Evolutionary conservation across 2,329 filamentous ascomycete species (phyloP).

Genomic region (Harringtonia lauricola): DNA sequence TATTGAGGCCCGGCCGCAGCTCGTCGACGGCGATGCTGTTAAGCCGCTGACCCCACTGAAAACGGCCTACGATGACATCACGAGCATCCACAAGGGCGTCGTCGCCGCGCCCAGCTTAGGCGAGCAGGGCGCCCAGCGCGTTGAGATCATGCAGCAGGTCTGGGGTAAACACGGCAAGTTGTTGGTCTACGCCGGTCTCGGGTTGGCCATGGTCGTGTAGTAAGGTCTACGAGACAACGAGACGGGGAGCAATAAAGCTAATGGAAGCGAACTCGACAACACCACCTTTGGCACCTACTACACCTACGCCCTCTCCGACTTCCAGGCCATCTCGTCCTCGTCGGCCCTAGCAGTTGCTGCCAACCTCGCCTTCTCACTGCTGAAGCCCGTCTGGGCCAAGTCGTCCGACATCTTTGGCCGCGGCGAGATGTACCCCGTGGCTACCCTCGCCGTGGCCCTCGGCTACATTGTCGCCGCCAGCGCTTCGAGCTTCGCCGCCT

Average conservation of each 20-base stretch:
- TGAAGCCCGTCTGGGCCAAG: constrained; percentile 51
- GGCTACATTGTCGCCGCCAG: constrained; percentile 48
- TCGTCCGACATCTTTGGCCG: constrained; percentile 51
- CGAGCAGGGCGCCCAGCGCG: constrained; percentile 5
- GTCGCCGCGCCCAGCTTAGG: constrained; percentile 2
- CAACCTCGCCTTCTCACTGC: constrained; percentile 34
- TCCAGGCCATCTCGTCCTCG: constrained; percentile 18
- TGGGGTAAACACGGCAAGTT: constrained; percentile 8
- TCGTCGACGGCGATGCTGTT: neutral
- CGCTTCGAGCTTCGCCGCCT: constrained; percentile 38
- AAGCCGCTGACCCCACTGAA: no score
- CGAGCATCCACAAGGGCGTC: constrained; percentile 5
- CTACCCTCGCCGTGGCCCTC: constrained; percentile 40
- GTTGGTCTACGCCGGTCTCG: constrained; percentile 3
- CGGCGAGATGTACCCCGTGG: constrained; percentile 46
- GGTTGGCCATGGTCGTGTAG: constrained; percentile 1
- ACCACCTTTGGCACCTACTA: constrained; percentile 17
- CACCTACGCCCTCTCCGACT: constrained; percentile 22
- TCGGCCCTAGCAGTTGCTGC: constrained; percentile 19
- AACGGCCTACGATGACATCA: neutral
- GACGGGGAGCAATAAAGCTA: no score
- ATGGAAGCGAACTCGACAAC: constrained; percentile 19
- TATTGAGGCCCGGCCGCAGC: neutral
- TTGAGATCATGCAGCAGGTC: constrained; percentile 7
- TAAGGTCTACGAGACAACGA: no score